Percentiles rank a stretch among this genome's conserved stretches.
Conservation (phyloP, 352 stramenopile genomes). For the Elongisporangium prolatum region DNA sequence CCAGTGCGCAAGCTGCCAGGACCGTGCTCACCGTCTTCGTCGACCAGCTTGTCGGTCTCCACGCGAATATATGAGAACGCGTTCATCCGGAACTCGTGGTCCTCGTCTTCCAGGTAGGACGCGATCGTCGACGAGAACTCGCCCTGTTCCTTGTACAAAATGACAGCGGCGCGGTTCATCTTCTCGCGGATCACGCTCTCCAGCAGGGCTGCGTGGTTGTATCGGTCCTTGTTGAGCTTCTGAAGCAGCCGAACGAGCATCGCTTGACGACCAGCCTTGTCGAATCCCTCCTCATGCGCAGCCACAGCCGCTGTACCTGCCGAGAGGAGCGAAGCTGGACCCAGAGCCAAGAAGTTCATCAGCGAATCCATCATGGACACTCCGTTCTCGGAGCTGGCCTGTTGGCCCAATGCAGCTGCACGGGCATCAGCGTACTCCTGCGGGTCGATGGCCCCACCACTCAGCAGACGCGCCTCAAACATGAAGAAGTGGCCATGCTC, state of each 20-base stretch:
- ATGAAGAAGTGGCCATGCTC: constrained; percentile 89
- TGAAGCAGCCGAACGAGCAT: constrained; percentile 85
- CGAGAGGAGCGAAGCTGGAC: constrained; percentile 57
- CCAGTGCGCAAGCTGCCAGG: not conserved
- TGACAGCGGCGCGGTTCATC: constrained; percentile 79
- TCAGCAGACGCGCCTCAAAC: constrained; percentile 85
- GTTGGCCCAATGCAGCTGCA: constrained; percentile 35
- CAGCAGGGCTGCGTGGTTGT: constrained; percentile 71
- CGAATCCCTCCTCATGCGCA: constrained; percentile 79
- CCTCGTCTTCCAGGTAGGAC: constrained; percentile 76
- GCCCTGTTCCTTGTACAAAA: constrained; percentile 76
- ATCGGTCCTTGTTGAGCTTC: constrained; percentile 78
- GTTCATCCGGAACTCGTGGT: constrained; percentile 80
- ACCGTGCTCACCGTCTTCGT: constrained; percentile 25
- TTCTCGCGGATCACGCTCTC: constrained; percentile 65
- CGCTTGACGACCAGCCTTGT: constrained; percentile 71
- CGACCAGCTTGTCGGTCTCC: constrained; percentile 45
- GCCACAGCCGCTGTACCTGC: constrained; percentile 35
- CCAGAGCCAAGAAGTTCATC: constrained; percentile 85
- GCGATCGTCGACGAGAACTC: constrained; percentile 73
- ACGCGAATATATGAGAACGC: constrained; percentile 82
- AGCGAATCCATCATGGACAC: constrained; percentile 84
- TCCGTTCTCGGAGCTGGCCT: constrained; percentile 15
- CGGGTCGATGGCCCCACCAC: constrained; percentile 74
- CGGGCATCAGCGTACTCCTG: constrained; percentile 78